Conservation (phyloP, 345 rosid genomes). For the Aquilaria malaccensis region DNA sequence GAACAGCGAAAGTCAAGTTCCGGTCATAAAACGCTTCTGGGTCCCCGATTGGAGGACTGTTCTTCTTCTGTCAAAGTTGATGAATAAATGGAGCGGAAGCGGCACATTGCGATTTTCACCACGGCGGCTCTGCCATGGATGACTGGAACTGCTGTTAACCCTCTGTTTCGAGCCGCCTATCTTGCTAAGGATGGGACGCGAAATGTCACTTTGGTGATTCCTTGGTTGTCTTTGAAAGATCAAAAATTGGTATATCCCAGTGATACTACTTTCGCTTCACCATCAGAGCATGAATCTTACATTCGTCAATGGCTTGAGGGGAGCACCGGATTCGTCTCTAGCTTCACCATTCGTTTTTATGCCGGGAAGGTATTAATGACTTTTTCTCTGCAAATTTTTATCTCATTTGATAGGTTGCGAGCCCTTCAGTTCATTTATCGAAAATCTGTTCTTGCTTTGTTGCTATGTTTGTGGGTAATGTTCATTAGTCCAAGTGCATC, state of each 20-base stretch:
- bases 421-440: too few species aligned
- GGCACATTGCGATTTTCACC: slow-evolving; percentile 74
- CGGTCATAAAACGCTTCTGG: too few species aligned
- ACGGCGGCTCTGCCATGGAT: slow-evolving; percentile 98
- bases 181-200: slow-evolving; percentile 66
- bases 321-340: slow-evolving; percentile 44
- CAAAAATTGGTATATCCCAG: slow-evolving; percentile 71
- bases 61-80: slow-evolving; percentile 2
- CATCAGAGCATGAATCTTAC: slow-evolving; percentile 63
- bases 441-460: too few species aligned
- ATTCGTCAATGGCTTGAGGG: slow-evolving; percentile 78
- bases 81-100: slow-evolving; percentile 51
- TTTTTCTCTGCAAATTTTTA: neutral
- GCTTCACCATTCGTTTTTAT: slow-evolving; percentile 59
- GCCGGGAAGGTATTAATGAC: slow-evolving; percentile 64
- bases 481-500: too few species aligned
- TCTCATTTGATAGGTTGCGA: too few species aligned
- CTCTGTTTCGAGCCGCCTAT: slow-evolving; percentile 91
- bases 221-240: slow-evolving; percentile 73
- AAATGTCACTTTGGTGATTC: slow-evolving; percentile 79
- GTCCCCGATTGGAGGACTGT: neutral
- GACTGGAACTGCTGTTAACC: slow-evolving; percentile 97
- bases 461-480: too few species aligned
- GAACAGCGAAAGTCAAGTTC: too few species aligned
- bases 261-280: slow-evolving; percentile 47